A percentile compares a stretch with the other conserved stretches of the same genome.
Conservation (phyloP, 441 rosid genomes). For the Corymbia calophylla region DNA sequence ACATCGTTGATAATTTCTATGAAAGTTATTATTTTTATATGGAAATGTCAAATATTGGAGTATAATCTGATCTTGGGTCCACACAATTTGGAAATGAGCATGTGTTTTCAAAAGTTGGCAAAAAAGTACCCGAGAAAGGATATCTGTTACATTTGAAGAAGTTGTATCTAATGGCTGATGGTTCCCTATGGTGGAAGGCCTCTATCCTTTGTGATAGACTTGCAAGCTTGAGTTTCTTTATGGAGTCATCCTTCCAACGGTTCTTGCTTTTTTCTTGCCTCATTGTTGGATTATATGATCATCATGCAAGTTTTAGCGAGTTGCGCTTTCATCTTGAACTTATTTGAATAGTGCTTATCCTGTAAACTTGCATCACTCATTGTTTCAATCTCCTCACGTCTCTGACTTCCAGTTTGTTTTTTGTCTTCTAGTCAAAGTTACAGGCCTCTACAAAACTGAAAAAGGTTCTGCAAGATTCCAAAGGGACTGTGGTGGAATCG, state of each 20-base stretch:
- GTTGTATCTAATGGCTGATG: neutral
- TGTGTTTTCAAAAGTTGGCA: neutral
- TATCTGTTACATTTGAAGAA: neutral
- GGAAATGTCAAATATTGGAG: neutral
- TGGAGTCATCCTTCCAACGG: neutral
- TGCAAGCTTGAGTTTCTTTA: neutral
- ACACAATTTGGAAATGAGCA: neutral
- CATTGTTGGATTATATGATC: neutral
- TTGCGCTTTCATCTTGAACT: neutral
- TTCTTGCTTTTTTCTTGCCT: neutral
- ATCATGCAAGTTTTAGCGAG: neutral
- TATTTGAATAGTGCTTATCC: neutral
- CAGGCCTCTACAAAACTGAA: conserved; percentile 78
- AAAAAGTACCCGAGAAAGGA: neutral
- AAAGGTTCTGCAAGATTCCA: conserved; percentile 90
- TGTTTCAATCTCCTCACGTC: neutral
- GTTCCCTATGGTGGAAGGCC: neutral
- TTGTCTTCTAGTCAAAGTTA: conserved; percentile 51
- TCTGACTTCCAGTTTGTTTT: neutral
- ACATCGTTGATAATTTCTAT: neutral
- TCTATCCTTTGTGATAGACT: neutral
- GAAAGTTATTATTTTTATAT: neutral
- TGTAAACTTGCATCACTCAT: neutral
- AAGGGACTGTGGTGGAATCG: conserved; percentile 76
- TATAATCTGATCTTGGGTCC: neutral